Evolutionary conservation across 352 stramenopile genomes (phyloP), one percentile per base, ranked within the genome.

Genomic region (Thraustotheca clavata): DNA sequence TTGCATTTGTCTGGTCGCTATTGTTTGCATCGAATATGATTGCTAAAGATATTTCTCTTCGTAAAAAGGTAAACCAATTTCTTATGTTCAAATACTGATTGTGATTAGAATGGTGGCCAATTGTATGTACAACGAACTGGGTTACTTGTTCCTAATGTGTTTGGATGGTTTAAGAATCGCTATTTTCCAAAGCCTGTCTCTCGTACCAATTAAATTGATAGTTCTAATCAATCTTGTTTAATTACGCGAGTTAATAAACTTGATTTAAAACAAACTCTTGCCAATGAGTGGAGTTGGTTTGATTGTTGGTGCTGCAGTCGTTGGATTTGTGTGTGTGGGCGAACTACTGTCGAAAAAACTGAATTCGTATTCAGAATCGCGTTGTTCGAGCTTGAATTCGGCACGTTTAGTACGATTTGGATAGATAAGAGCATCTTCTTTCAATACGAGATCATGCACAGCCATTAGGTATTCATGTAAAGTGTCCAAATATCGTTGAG

Each of bases 401-500:
- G 43, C 43, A 18, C 31, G 72, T 26, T 77, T 80, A 72, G 82
- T 81, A 34, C 59, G 76, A 69, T 92, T 78, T 12, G 83, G 83
- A 68, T 89, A 92, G 14, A 76, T 77, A 54, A 88, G 82, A 46
- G 83, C 76, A 39, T 91, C 79, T 69, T 94, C 84, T 59, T 88
- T 75, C 48, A 88, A 71, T 46, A 94, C 62, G 59, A 94, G 62
- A 49, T 89, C 80, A 65, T 91, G 82, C 27, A 94, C 72, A n/a
- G 74, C 72, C 59, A 89, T 71, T 68, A 91, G 68, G 55, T 91
- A 94, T 41, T 71, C 76, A 59, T 94, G 77, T 18, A 94, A 71
- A 70, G 90, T 91, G 49, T 89, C 83, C 31, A 91, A 73, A 69
- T 87, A 94, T n/a, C 84, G 80, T 55, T 80, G 73, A 2, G 84